Conservation (phyloP, 345 rosid species). For the Syzygium aromaticum region DNA sequence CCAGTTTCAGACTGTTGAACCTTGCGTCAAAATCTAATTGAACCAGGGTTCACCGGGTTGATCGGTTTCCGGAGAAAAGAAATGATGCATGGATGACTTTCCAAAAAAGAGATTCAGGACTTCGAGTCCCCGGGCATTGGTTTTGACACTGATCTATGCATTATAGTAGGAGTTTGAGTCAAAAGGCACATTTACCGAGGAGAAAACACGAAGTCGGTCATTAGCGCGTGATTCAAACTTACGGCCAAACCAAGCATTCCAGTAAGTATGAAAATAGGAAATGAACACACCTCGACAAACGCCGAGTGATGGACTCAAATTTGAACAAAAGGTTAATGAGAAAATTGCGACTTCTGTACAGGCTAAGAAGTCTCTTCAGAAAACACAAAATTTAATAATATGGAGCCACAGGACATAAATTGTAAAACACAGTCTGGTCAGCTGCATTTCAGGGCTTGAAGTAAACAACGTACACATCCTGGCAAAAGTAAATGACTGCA, state of each 20-base stretch:
- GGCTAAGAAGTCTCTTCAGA: neutral
- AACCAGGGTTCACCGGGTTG: neutral
- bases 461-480: neutral
- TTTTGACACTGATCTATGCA: neutral
- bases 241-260: neutral
- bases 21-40: neutral
- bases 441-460: neutral
- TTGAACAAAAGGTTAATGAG: neutral
- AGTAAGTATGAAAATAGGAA: neutral
- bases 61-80: rapidly evolving
- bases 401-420: neutral
- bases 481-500: neutral
- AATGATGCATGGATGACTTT: neutral
- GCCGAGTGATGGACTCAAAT: neutral
- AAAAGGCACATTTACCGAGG: neutral
- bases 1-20: neutral
- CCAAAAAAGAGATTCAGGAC: neutral
- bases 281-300: neutral
- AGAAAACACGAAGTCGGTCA: neutral
- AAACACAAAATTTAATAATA: neutral
- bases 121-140: neutral
- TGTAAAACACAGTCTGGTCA: neutral
- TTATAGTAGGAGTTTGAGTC: neutral
- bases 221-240: neutral
- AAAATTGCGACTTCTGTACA: neutral